These are phyloP conservation scores for Phlebiopsis gigantea DNA, from an alignment of 768 basidiomycete genomes.

Conservation along the genomic window DNA sequence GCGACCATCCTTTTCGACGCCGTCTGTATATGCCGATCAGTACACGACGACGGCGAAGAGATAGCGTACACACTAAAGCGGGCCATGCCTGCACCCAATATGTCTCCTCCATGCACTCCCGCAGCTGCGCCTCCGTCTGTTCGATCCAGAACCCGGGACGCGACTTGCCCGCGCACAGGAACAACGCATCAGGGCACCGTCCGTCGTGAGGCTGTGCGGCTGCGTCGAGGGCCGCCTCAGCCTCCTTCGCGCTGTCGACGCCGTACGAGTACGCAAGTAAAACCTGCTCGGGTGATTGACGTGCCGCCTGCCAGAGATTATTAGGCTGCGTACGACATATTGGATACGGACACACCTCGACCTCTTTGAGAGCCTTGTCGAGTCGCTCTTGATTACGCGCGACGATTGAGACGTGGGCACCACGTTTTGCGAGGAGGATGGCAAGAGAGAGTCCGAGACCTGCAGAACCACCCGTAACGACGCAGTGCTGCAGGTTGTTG, in stretches of 20 bases:
- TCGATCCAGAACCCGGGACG: conserved; percentile 76
- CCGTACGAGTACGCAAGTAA: conserved; percentile 65
- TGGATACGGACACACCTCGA: conserved; percentile 50
- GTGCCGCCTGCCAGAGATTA: conserved; percentile 35
- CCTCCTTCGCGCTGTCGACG: conserved; percentile 44
- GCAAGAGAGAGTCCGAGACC: conserved; percentile 80
- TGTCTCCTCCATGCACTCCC: conserved; percentile 48
- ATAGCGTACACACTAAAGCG: conserved; percentile 36
- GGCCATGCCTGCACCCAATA: conserved; percentile 55
- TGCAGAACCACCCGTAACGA: conserved; percentile 78
- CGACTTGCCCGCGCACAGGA: conserved; percentile 73
- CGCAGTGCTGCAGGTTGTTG: conserved; percentile 56
- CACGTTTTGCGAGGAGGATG: conserved; percentile 53
- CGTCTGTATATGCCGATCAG: conserved; percentile 36
- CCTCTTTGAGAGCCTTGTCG: conserved; percentile 47
- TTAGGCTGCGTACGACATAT: not conserved
- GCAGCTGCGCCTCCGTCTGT: conserved; percentile 52
- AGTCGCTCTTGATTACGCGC: conserved; percentile 68
- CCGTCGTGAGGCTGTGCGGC: conserved; percentile 52
- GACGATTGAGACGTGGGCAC: conserved; percentile 83
- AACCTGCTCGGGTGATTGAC: conserved; percentile 52
- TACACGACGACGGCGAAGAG: not conserved
- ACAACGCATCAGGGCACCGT: conserved; percentile 66
- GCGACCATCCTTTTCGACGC: conserved; percentile 62
- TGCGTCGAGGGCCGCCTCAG: conserved; percentile 56